Evolutionary conservation across 345 rosid species (phyloP).

Genomic region (Rhodamnia argentea): DNA sequence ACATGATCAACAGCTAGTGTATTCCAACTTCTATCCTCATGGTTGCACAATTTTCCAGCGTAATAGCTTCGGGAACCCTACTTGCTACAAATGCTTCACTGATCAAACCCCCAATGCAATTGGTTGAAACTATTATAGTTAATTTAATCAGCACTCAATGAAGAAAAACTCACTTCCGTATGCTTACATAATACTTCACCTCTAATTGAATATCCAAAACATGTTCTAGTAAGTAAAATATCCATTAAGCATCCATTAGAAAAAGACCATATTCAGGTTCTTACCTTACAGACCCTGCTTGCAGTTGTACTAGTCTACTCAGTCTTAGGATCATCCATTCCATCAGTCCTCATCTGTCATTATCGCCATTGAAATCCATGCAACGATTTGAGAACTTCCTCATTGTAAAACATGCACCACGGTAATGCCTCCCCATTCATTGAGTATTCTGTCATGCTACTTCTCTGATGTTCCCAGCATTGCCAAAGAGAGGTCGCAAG

Average conservation of each 20-base stretch:
- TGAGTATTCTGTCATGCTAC: not conserved
- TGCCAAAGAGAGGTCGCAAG: constrained; percentile 23
- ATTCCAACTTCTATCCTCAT: not conserved
- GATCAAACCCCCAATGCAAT: not conserved
- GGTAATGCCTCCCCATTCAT: not conserved
- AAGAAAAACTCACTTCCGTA: not conserved
- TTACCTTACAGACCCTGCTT: not conserved
- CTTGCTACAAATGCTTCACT: not conserved
- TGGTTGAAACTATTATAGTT: not conserved
- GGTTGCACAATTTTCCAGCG: not conserved
- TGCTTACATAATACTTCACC: not conserved
- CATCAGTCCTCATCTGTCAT: not conserved
- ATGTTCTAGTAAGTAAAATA: not conserved
- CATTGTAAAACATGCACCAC: not conserved
- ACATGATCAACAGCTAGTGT: not conserved
- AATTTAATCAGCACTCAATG: not conserved
- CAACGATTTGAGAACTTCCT: not conserved
- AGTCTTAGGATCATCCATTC: not conserved
- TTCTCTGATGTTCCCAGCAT: constrained; percentile 1
- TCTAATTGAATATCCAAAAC: not conserved
- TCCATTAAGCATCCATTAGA: not conserved
- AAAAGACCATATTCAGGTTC: not conserved
- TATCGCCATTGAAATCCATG: not conserved
- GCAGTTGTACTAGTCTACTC: not conserved
- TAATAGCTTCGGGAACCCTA: not conserved